Base-by-base conservation (phyloP, 176 grass and related monocot species). In the Lolium multiflorum region DNA sequence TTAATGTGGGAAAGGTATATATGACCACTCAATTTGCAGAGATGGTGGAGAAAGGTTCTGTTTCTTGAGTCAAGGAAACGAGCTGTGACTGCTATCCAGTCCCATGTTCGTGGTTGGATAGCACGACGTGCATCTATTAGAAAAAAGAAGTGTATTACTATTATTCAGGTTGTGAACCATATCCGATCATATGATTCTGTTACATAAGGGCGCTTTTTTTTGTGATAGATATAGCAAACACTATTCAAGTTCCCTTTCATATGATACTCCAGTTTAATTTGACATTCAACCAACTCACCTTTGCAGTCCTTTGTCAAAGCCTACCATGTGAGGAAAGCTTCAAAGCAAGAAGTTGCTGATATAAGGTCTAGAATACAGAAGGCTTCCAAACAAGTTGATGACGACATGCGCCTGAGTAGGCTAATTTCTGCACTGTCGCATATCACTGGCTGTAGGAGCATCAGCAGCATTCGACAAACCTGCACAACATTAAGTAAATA, bases 401-500 rank as follows among this genome's bases (percentile, higher is more conserved):
- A 89, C 76, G 47, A 69, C 62, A 86, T 83, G 87, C 60, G 85
- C 68, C 82, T 92, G 76, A 94, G 85, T 61, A 85, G 87, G 83
- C 44, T 90, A 73, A 41, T 84, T 46, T 74, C 79, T 47, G 93
- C 88, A 39, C 79, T 95, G 59, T 80, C 69, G 18, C 85, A 92
- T 21, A 90, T 94, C 63, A 49, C 54, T 81, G 73, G 15, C 7
- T 86, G 68, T 83, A 78, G 78, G 77, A 92, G 82, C 44, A 90
- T 69, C 62, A 86, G 88, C 62, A 86, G 76, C 35, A 92, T 92
- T 83, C 86, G 75, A 47, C 85, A 84, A 83, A 84, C 78, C 76
- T 95, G 85, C 58, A 76, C 85, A 73, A 86, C 69, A 89, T 57
- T 95, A 81, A 92, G 93, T 95, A 95, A 92, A 79, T 59, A 68